phyloP scores from a whole-genome alignment of 140 eudicot genomes.

The Flaveria floridana region DNA sequence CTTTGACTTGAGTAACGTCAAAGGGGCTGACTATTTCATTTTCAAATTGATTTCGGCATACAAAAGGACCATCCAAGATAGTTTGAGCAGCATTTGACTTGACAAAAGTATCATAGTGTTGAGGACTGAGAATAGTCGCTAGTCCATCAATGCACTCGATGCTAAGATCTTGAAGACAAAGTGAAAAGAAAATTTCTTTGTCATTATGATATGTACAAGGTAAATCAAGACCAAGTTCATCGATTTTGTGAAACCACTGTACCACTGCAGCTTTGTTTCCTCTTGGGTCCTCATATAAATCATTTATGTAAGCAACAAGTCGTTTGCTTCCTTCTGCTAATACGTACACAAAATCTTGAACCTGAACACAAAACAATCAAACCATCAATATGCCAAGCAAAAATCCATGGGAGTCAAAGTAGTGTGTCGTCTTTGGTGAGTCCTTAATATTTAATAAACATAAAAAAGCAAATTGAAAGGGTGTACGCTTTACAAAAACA shows the following conservation, averaged over 20 bases:
- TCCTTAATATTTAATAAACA: not conserved
- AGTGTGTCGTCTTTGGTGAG: not conserved
- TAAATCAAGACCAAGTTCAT: constrained; percentile 80
- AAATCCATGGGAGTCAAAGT: not conserved
- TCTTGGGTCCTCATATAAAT: constrained; percentile 73
- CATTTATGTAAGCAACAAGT: constrained; percentile 82
- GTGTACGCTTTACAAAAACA: not conserved
- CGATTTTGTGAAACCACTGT: constrained; percentile 98
- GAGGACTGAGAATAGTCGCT: constrained; percentile 72
- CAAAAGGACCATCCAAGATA: constrained; percentile 44
- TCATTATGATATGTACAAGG: constrained; percentile 54
- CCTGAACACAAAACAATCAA: constrained; percentile 38
- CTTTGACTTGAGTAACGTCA: constrained; percentile 74
- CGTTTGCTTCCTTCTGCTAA: constrained; percentile 73
- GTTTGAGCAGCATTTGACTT: constrained; percentile 27
- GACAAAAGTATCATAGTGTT: constrained; percentile 49
- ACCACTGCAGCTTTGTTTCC: constrained; percentile 90
- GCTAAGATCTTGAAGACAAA: constrained; percentile 88
- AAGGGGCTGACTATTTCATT: constrained; percentile 59
- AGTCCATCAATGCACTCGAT: constrained; percentile 88
- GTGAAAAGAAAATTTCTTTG: constrained; percentile 86
- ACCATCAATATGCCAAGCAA: not conserved
- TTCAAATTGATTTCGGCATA: constrained; percentile 62
- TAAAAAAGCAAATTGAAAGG: not conserved
- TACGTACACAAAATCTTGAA: constrained; percentile 73